phyloP scores from a whole-genome alignment of 2,329 filamentous ascomycete species.

The Aspergillus costaricaensis region DNA sequence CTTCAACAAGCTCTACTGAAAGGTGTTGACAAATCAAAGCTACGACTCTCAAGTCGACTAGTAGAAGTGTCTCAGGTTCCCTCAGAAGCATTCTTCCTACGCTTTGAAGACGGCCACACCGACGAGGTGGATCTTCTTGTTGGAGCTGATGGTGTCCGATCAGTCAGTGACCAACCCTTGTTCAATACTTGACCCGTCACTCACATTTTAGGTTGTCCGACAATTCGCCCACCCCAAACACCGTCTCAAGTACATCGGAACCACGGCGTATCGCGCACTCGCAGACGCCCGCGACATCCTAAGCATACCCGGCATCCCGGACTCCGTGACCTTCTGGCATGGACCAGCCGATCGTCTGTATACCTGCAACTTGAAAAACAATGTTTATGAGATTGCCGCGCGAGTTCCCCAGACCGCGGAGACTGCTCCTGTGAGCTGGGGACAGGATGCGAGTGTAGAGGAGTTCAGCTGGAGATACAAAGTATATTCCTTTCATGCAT shows the following conservation, averaged over 20 bases:
- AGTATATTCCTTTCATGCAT: neutral
- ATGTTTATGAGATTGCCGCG: constrained; percentile 14
- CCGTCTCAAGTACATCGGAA: constrained; percentile 13
- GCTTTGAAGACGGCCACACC: constrained; percentile 9
- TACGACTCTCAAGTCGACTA: constrained; percentile 13
- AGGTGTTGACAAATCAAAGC: neutral
- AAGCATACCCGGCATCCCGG: constrained; percentile 10
- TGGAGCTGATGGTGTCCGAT: constrained; percentile 19
- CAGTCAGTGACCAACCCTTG: neutral
- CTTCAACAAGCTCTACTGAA: constrained; percentile 13
- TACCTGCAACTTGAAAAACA: constrained; percentile 16
- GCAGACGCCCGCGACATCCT: constrained; percentile 11
- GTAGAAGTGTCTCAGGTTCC: neutral
- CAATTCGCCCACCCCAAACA: constrained; percentile 16
- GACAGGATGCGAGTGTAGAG: constrained; percentile 10
- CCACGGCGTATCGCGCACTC: constrained; percentile 16
- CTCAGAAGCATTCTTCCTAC: neutral
- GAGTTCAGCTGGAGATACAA: constrained; percentile 14
- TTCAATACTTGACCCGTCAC: accelerated
- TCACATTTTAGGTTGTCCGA: constrained; percentile 6
- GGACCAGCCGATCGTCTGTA: constrained; percentile 16
- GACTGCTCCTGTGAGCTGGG: constrained; percentile 14
- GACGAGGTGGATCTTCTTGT: constrained; percentile 15
- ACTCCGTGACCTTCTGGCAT: constrained; percentile 20
- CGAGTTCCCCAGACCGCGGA: constrained; percentile 3